Base-by-base conservation (phyloP, 306 rosid genomes). In the Prunus mume region DNA sequence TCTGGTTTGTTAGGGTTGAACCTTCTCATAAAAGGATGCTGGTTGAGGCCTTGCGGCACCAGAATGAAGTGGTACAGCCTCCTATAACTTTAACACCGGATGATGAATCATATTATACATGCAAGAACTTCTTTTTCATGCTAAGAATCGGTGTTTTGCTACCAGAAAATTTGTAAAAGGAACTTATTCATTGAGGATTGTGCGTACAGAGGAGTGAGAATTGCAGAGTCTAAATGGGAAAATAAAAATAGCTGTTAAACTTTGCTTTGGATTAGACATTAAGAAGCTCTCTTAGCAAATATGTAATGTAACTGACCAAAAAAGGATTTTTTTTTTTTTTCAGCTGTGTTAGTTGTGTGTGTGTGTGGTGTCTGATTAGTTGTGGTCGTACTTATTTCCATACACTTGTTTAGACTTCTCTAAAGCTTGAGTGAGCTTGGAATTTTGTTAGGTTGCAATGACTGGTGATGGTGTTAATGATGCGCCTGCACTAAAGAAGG, bases 381-480 rank as follows among this genome's bases (percentile, higher is more conserved):
- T 38, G 43, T 38, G 43, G 9, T 15, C 5, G 1, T 50, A 24
- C 22, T 65, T 32, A 8, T 41, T 65, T 41, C 12, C 47, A 15
- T 34, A 14, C 76, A 63, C 9, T 19, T 57, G 30, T 71, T 50
- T 41, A 19, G 30, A 34, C n/a, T 11, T 63, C 76, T 60, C 69
- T 69, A 43, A 57, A 51, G 32, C 69, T 78, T 79, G 50, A 72
- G 46, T 57, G 60, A 75, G 49, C 74, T 73, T 11, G 17, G 66
- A 70, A 75, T 49, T 69, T 63, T 75, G 73, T 67, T 85, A 94
- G 97, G 99, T 95, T 84, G 99, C 99, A 32, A 95, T 95, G 99
- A 95, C 99, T 38, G 99, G 99, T 72, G 99, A 95, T 30, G 99
- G 99, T 56, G 99, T 95, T 85, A 95, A 95, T 77, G 99, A 95